A percentile compares a stretch with the other conserved stretches of the same genome.
Conservation (phyloP, 148 eudicot species). For the Amaranthus palmeri region DNA sequence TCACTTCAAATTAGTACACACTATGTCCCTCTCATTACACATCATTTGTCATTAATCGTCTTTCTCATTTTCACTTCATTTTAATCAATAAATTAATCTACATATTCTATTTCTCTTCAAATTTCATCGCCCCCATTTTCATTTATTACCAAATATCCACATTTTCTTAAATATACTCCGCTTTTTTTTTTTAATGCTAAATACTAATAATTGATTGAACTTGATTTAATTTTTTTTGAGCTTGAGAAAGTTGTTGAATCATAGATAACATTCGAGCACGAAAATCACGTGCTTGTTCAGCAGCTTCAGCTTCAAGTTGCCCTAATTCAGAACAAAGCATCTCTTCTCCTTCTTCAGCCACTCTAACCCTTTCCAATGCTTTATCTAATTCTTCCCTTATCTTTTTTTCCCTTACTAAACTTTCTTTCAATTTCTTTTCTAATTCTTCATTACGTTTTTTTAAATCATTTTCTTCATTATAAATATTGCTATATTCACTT, state of each 20-base stretch:
- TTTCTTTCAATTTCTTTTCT: conserved; percentile 47
- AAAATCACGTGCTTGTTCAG: conserved; percentile 45
- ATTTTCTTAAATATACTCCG: too few species aligned
- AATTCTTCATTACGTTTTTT: conserved; percentile 53
- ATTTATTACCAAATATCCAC: too few species aligned
- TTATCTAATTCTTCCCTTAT: conserved; percentile 46
- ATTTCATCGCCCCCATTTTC: too few species aligned
- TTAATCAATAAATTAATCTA: too few species aligned
- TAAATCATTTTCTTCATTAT: conserved; percentile 2
- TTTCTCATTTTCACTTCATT: too few species aligned
- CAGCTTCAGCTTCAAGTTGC: conserved; percentile 70
- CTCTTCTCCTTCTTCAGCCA: conserved; percentile 83
- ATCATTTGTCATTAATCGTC: too few species aligned
- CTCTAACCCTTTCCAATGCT: conserved; percentile 37
- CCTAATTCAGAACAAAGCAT: conserved; percentile 63
- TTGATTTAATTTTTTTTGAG: conserved; percentile 17
- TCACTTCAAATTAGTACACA: too few species aligned
- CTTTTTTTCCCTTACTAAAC: conserved; percentile 51
- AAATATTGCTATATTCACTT: background rate
- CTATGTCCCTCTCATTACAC: too few species aligned
- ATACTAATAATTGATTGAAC: background rate
- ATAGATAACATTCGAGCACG: conserved; percentile 33
- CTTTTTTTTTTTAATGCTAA: background rate
- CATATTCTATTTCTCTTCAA: too few species aligned
- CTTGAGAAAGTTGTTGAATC: conserved; percentile 44